phyloP scores from a whole-genome alignment of 83 land plant genomes.

The Diphasiastrum complanatum region DNA sequence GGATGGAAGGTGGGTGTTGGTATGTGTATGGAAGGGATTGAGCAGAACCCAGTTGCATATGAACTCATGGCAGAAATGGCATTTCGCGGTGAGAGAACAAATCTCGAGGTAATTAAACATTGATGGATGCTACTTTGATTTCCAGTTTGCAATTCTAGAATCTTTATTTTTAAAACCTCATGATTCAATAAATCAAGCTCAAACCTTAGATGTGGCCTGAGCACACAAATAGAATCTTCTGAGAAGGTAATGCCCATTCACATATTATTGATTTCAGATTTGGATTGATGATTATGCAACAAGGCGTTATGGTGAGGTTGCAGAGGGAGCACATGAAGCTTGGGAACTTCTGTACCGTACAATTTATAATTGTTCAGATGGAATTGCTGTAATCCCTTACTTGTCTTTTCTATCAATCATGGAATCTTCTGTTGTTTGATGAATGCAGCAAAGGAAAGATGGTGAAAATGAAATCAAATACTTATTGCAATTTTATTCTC shows the following conservation, averaged over 20 bases:
- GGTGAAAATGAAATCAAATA: no score
- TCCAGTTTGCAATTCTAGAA: no score
- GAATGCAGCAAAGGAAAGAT: no score
- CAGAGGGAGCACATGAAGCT: conserved; percentile 43
- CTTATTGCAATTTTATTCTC: no score
- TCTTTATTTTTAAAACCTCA: no score
- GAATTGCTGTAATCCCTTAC: conserved; percentile 49
- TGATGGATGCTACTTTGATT: no score
- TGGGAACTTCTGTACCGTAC: conserved; percentile 76
- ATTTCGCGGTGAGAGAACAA: conserved; percentile 51
- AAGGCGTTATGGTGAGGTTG: conserved; percentile 71
- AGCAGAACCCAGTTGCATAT: conserved; percentile 95
- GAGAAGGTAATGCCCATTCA: no score
- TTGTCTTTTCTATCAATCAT: no score
- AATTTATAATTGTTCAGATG: conserved; percentile 89
- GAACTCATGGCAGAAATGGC: conserved; percentile 99
- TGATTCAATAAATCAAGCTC: no score
- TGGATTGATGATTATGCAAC: conserved; percentile 69
- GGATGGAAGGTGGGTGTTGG: conserved; percentile 81
- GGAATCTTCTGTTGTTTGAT: no score
- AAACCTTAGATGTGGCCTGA: no score
- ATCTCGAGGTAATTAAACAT: conserved; percentile 49
- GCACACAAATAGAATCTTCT: no score
- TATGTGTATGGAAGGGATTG: conserved; percentile 99
- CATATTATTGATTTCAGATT: conserved; percentile 36